Percentiles rank a stretch among this genome's conserved stretches.
Evolutionary conservation across 225 moss, liverwort and hornwort species (phyloP).

Genomic region (Pseudoscleropodium purum): DNA sequence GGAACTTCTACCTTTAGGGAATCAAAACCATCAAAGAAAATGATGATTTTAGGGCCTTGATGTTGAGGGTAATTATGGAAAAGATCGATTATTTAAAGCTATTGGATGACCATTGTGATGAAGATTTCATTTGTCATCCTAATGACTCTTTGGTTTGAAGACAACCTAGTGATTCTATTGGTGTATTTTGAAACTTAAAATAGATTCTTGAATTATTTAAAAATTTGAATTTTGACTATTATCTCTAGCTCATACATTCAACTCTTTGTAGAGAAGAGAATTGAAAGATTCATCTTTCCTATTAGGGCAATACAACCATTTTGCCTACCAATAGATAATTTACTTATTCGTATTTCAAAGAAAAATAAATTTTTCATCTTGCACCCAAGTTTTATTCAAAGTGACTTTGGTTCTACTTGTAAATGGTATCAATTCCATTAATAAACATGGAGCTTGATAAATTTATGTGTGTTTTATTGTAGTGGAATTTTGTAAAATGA

Average conservation of each 20-base stretch:
- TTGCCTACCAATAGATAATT: too few relatives aligned
- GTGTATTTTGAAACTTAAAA: background rate
- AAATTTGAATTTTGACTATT: background rate
- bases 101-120: rapidly evolving
- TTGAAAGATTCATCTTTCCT: too few relatives aligned
- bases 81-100: background rate
- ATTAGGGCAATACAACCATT: too few relatives aligned
- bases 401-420: rapidly evolving
- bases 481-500: background rate
- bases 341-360: too few relatives aligned
- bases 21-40: background rate
- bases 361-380: too few relatives aligned
- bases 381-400: too few relatives aligned
- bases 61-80: background rate
- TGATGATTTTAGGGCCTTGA: too few relatives aligned
- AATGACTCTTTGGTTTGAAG: background rate
- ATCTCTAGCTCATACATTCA: too few relatives aligned
- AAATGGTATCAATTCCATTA: background rate
- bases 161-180: background rate
- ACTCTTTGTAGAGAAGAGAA: too few relatives aligned
- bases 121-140: background rate
- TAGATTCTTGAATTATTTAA: background rate
- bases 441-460: too few relatives aligned
- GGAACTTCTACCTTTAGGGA: background rate
- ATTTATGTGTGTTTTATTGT: background rate